These are phyloP conservation scores for Blastocystis hominis DNA, from an alignment of 352 stramenopile genomes.

Conservation along the genomic window DNA sequence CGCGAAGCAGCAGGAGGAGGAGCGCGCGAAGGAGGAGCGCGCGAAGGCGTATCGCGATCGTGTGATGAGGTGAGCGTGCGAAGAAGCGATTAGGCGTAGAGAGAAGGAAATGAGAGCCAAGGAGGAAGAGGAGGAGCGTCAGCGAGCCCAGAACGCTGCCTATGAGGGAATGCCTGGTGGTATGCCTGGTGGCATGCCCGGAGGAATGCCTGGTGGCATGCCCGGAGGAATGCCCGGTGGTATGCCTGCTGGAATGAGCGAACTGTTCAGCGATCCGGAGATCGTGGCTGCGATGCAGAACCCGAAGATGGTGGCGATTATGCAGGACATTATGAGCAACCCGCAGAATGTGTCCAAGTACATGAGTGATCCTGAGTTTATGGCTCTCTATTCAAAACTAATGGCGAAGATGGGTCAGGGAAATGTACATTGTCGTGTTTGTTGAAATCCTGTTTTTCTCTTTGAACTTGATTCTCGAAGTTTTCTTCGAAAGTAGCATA, in stretches of 20 bases:
- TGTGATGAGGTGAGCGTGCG: not conserved
- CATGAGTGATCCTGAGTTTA: conserved; percentile 6
- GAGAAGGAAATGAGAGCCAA: not conserved
- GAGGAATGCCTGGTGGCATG: conserved; percentile 5
- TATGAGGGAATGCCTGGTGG: not conserved
- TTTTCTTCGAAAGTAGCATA: not conserved
- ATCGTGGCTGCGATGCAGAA: conserved; percentile 7
- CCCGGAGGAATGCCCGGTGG: not conserved
- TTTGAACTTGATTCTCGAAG: not conserved
- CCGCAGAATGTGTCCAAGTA: not conserved
- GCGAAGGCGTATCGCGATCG: not conserved
- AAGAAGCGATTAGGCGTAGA: not conserved
- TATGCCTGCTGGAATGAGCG: conserved; percentile 5
- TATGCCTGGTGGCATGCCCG: not conserved
- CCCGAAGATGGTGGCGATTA: not conserved
- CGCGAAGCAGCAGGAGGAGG: not conserved
- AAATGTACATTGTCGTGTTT: not conserved
- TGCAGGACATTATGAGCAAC: conserved; percentile 13
- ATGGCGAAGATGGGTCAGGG: not conserved
- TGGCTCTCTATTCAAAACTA: not conserved
- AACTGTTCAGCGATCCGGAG: not conserved
- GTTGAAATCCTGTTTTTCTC: not conserved
- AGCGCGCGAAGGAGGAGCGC: not conserved
- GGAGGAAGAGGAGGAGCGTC: not conserved
- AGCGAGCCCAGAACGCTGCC: not conserved